Percentiles rank a stretch among this genome's conserved stretches.
Conservation (phyloP, 345 rosid species). For the Camelina hispida region DNA sequence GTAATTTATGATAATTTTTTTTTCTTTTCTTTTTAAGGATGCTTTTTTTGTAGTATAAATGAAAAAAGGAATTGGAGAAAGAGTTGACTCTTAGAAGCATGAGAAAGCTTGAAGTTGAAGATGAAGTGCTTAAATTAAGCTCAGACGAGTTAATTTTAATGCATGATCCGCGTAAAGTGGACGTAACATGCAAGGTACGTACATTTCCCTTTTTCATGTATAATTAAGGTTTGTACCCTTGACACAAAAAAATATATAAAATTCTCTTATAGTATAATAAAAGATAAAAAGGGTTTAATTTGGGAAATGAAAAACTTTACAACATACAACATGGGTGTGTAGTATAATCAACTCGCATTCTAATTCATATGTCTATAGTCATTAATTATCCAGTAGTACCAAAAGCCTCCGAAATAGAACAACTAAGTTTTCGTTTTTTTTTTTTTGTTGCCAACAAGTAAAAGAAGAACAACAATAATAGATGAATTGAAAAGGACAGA, state of each 20-base stretch:
- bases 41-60: too few relatives aligned
- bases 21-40: too few relatives aligned
- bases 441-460: neutral
- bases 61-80: neutral
- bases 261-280: too few relatives aligned
- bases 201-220: conserved; percentile 15
- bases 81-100: conserved; percentile 30
- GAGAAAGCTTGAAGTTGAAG: conserved; percentile 37
- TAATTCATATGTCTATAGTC: conserved; percentile 3
- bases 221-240: neutral
- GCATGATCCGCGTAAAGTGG: conserved; percentile 38
- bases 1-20: too few relatives aligned
- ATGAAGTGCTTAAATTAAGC: conserved; percentile 27
- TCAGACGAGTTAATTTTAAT: conserved; percentile 27
- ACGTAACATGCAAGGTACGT: conserved; percentile 42
- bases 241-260: neutral
- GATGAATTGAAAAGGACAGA: conserved; percentile 13
- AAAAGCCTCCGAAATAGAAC: neutral
- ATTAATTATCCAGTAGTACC: neutral
- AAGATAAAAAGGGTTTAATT: neutral
- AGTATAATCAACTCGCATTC: neutral
- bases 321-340: conserved; percentile 18
- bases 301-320: neutral
- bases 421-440: neutral
- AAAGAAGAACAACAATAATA: neutral